phyloP scores from a whole-genome alignment of 257 asterid genomes.

The Penstemon davidsonii region DNA sequence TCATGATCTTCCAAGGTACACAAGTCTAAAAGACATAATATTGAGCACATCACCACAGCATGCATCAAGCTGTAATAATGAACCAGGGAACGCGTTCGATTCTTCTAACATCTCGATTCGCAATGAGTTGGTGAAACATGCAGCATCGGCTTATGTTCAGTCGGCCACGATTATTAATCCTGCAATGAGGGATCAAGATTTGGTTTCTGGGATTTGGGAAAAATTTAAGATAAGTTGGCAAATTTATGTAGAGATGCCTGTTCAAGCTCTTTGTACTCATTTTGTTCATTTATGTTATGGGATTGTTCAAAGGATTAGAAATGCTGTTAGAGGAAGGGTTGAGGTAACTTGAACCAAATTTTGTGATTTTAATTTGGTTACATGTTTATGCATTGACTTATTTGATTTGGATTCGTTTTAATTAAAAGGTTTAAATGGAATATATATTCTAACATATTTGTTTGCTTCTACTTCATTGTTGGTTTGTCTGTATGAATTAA shows the following conservation, averaged over 20 bases:
- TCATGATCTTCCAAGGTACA: conserved; percentile 38
- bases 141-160: conserved; percentile 68
- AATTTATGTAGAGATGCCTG: conserved; percentile 21
- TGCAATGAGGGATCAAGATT: conserved; percentile 30
- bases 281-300: conserved; percentile 29
- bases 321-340: conserved; percentile 11
- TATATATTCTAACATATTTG: no score
- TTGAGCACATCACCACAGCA: conserved; percentile 29
- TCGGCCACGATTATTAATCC: conserved; percentile 44
- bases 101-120: conserved; percentile 46
- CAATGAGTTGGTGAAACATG: conserved; percentile 61
- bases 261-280: conserved; percentile 30
- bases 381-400: no score
- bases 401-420: no score
- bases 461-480: no score
- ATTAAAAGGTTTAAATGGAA: no score
- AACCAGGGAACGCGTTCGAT: conserved; percentile 26
- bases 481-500: no score
- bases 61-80: conserved; percentile 4
- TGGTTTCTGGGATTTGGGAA: conserved; percentile 30
- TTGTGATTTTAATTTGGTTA: no score
- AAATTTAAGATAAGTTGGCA: conserved; percentile 34
- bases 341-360: background rate
- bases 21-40: conserved; percentile 56
- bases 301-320: conserved; percentile 36